These are phyloP conservation scores for Rubia peregrina DNA, from an alignment of 305 asterid species.

Conservation along the genomic window DNA sequence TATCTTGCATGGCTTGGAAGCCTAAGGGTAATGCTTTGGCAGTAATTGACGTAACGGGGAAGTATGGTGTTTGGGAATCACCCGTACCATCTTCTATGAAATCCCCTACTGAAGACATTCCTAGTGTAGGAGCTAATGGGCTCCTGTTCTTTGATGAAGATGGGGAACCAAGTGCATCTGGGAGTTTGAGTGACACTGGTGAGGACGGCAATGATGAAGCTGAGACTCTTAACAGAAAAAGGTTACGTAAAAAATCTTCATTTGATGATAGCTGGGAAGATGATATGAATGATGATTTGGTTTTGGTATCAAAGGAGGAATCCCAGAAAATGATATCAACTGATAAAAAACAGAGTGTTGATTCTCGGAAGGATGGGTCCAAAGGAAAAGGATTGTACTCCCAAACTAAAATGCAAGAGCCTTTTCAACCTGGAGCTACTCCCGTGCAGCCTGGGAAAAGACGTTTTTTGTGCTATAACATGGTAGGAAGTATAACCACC, in stretches of 20 bases:
- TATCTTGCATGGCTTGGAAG: slow-evolving; percentile 89
- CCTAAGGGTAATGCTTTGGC: slow-evolving; percentile 93
- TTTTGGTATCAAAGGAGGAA: slow-evolving; percentile 45
- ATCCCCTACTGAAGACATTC: slow-evolving; percentile 91
- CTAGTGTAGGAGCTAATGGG: slow-evolving; percentile 53
- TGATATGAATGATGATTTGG: slow-evolving; percentile 45
- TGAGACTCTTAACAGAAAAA: slow-evolving; percentile 62
- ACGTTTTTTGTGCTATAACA: slow-evolving; percentile 80
- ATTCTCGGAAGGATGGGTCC: slow-evolving; percentile 35
- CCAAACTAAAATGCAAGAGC: slow-evolving; percentile 65
- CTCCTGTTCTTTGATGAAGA: slow-evolving; percentile 66
- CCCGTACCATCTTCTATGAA: slow-evolving; percentile 85
- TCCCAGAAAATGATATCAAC: slow-evolving; percentile 48
- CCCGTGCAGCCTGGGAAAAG: slow-evolving; percentile 84
- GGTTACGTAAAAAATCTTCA: slow-evolving; percentile 47
- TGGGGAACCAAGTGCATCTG: slow-evolving; percentile 57
- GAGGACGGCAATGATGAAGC: slow-evolving; percentile 63
- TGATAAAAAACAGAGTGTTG: slow-evolving; percentile 34
- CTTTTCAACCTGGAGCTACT: slow-evolving; percentile 91
- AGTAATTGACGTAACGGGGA: slow-evolving; percentile 77
- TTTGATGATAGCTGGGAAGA: slow-evolving; percentile 58
- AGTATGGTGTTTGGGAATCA: slow-evolving; percentile 88
- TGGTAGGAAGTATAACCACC: slow-evolving; percentile 89
- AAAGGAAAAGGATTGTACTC: slow-evolving; percentile 33
- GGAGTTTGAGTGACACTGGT: slow-evolving; percentile 68